phyloP scores from a whole-genome alignment of 2,329 filamentous ascomycete genomes.

The Penicillium sp. region DNA sequence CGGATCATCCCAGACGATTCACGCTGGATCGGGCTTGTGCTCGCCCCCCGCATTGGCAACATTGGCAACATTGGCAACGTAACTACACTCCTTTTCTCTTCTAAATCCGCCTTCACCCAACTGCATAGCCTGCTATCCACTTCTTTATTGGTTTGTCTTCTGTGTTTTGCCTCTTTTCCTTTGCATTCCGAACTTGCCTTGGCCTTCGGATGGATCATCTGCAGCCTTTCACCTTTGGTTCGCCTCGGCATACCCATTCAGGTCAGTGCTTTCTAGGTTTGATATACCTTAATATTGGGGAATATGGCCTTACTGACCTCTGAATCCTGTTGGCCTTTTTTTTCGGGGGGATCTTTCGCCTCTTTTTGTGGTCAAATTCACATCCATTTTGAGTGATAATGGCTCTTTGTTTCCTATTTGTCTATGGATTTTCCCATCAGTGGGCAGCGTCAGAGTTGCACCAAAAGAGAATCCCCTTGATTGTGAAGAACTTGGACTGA shows the following conservation, averaged over 20 bases:
- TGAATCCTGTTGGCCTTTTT: neutral
- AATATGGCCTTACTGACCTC: neutral
- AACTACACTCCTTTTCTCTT: constrained; percentile 24
- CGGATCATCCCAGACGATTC: constrained; percentile 15
- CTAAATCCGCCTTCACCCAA: constrained; percentile 19
- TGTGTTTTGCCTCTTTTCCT: constrained; percentile 4
- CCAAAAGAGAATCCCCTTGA: neutral
- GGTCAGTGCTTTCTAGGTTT: constrained; percentile 24
- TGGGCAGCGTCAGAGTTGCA: neutral
- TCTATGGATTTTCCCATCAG: neutral
- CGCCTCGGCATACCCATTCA: constrained; percentile 24
- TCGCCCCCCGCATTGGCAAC: constrained; percentile 19
- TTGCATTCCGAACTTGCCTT: constrained; percentile 9
- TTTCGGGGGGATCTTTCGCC: neutral
- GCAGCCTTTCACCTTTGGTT: constrained; percentile 19
- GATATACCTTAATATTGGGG: neutral
- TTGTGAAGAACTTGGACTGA: neutral
- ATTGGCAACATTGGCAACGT: constrained; percentile 19
- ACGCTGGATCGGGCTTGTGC: constrained; percentile 26
- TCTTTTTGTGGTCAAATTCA: neutral
- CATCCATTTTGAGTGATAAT: neutral
- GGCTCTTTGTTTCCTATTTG: constrained; percentile 7
- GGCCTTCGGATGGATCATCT: constrained; percentile 28
- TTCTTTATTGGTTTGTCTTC: constrained; percentile 15
- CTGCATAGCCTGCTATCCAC: constrained; percentile 7